Conservation (phyloP, 495 filamentous ascomycete genomes). For the Bacidia rubella region DNA sequence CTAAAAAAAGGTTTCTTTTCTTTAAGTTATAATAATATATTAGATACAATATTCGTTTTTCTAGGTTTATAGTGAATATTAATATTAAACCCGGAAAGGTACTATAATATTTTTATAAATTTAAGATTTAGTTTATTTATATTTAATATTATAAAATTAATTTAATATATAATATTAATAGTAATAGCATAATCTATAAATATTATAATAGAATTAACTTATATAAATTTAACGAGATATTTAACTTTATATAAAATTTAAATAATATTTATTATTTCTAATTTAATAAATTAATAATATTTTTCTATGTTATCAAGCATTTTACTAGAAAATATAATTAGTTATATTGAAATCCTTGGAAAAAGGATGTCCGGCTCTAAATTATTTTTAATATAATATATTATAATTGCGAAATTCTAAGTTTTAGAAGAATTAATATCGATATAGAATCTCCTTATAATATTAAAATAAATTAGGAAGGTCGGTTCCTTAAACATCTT, state of each 20-base stretch:
- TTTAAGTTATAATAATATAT: not conserved
- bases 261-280: not conserved
- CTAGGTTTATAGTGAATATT: not conserved
- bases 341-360: too few species aligned
- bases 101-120: not conserved
- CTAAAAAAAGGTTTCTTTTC: slow-evolving; percentile 1
- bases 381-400: too few species aligned
- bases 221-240: not conserved
- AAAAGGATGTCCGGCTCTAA: too few species aligned
- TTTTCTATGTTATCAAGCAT: not conserved
- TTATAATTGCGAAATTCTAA: too few species aligned
- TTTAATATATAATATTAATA: not conserved
- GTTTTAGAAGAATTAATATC: too few species aligned
- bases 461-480: too few species aligned
- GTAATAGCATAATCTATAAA: not conserved
- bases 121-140: not conserved
- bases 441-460: too few species aligned
- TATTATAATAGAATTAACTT: not conserved
- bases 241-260: not conserved
- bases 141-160: not conserved
- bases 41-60: not conserved
- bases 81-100: not conserved
- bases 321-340: too few species aligned
- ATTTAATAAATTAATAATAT: slow-evolving; percentile 2
- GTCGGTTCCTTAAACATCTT: too few species aligned